These are phyloP conservation scores for Pleurotus citrinopileatus DNA, from an alignment of 768 basidiomycete genomes.

Conservation along the genomic window DNA sequence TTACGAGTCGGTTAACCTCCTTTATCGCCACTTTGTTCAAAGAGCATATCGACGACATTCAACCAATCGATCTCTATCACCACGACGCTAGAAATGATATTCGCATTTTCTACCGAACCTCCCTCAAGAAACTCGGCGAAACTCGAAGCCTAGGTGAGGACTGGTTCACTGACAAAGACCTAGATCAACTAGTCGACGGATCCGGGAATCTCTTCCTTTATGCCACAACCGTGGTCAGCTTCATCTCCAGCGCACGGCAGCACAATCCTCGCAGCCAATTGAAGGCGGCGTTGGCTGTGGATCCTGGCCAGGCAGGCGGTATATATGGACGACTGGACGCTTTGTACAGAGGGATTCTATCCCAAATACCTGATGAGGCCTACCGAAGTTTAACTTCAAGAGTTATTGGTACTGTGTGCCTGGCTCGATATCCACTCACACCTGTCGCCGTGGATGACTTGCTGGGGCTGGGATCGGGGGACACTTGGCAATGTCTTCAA, in stretches of 20 bases:
- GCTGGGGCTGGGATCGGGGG: neutral
- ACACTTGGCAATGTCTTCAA: slow-evolving; percentile 3
- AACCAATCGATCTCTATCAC: slow-evolving; percentile 1
- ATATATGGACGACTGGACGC: slow-evolving; percentile 9
- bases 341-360: slow-evolving; percentile 14
- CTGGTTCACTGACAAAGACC: slow-evolving; percentile 8
- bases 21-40: slow-evolving; percentile 16
- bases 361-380: neutral
- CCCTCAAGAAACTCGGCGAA: neutral
- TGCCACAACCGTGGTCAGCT: slow-evolving; percentile 4
- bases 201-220: slow-evolving; percentile 8
- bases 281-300: neutral
- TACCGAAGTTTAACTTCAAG: neutral
- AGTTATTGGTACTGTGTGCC: slow-evolving; percentile 10
- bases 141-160: neutral
- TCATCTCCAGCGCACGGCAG: neutral
- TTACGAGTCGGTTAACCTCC: slow-evolving; percentile 28
- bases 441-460: neutral
- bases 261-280: slow-evolving; percentile 6
- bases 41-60: neutral
- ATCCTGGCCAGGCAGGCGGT: slow-evolving; percentile 5
- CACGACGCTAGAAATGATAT: slow-evolving; percentile 10
- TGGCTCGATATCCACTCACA: neutral
- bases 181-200: neutral
- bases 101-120: neutral